Percentiles rank a stretch among this genome's conserved stretches.
phyloP scores from a whole-genome alignment of 140 eudicot species.

The Bidens hawaiensis region DNA sequence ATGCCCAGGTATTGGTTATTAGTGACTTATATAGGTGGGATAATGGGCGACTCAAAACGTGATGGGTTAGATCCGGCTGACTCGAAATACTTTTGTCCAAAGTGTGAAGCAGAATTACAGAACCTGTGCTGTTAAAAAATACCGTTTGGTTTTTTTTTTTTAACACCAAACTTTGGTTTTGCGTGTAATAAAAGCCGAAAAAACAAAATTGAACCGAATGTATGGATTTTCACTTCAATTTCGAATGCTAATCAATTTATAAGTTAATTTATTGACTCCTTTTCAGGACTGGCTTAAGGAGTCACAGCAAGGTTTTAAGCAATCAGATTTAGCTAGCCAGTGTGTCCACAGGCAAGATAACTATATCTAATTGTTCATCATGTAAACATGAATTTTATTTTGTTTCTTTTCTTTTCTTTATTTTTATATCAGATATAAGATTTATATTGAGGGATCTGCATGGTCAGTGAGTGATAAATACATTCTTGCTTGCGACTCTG shows the following conservation, averaged over 20 bases:
- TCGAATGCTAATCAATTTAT: too few species aligned
- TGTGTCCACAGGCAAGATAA: conserved; percentile 52
- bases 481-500: conserved; percentile 88
- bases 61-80: neutral
- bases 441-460: conserved; percentile 90
- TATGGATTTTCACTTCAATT: too few species aligned
- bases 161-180: too few species aligned
- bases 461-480: conserved; percentile 97
- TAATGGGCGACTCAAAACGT: neutral
- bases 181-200: too few species aligned
- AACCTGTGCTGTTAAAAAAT: neutral
- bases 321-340: conserved; percentile 69
- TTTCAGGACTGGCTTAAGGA: conserved; percentile 64
- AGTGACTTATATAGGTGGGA: neutral
- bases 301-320: conserved; percentile 50
- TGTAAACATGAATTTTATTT: neutral
- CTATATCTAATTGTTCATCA: neutral
- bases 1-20: conserved; percentile 35
- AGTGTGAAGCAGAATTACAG: neutral
- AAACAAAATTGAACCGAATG: too few species aligned
- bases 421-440: conserved; percentile 55
- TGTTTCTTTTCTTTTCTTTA: too few species aligned
- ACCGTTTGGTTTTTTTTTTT: neutral
- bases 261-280: neutral
- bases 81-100: neutral